These are phyloP conservation scores for Neocatenulostroma microsporum DNA, from an alignment of 2,329 filamentous ascomycete species.

Conservation along the genomic window DNA sequence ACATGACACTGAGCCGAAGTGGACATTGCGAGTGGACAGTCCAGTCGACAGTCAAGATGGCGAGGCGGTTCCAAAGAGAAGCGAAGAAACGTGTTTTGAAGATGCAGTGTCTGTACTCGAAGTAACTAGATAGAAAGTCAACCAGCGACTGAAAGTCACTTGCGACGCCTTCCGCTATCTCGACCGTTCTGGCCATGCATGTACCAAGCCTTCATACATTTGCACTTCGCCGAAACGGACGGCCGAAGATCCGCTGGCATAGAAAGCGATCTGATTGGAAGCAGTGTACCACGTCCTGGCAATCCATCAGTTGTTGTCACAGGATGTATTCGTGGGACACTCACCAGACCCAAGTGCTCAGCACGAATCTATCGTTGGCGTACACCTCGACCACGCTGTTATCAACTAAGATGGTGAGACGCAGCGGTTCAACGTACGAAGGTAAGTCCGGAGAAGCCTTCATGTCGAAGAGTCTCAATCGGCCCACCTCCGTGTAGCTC, in stretches of 20 bases:
- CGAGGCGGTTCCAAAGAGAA: no score
- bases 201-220: slow-evolving; percentile 32
- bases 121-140: no score
- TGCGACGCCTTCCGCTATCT: no score
- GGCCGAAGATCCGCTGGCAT: slow-evolving; percentile 27
- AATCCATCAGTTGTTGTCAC: no score
- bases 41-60: no score
- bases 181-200: slow-evolving; percentile 35
- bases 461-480: slow-evolving; percentile 37
- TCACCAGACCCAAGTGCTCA: slow-evolving; percentile 39
- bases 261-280: slow-evolving; percentile 32
- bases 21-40: no score
- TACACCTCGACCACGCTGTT: slow-evolving; percentile 32
- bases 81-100: no score
- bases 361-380: slow-evolving; percentile 36
- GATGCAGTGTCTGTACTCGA: no score
- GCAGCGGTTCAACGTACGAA: slow-evolving; percentile 30
- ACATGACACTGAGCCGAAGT: no score
- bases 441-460: slow-evolving; percentile 15
- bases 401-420: slow-evolving; percentile 37
- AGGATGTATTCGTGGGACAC: no score
- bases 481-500: slow-evolving; percentile 32
- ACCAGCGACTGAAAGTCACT: no score
- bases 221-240: slow-evolving; percentile 29
- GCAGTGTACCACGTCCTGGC: slow-evolving; percentile 29